Conservation (phyloP, 495 filamentous ascomycete species). For the Achaetomiella virescens region DNA sequence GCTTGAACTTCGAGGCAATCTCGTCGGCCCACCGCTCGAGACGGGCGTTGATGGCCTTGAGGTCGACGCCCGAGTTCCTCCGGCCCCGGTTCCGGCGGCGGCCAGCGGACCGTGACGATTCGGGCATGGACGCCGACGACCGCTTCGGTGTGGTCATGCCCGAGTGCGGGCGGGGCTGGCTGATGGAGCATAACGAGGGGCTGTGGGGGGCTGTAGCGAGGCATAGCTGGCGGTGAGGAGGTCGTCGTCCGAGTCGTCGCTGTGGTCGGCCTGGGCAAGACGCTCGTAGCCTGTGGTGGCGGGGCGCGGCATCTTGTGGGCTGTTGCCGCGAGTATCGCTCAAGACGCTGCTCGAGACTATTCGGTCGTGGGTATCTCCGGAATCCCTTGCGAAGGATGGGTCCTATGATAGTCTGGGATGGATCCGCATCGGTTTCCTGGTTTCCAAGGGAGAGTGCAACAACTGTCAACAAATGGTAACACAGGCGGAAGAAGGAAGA, state of each 20-base stretch:
- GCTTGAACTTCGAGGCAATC: constrained; percentile 96
- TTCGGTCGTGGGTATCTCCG: background rate
- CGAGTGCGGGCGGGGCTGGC: constrained; percentile 54
- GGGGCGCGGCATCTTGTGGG: constrained; percentile 47
- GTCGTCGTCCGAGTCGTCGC: constrained; percentile 65
- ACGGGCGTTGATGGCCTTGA: constrained; percentile 97
- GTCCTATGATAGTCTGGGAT: background rate
- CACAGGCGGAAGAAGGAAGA: background rate
- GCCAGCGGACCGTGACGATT: constrained; percentile 8
- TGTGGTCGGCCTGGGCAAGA: constrained; percentile 85
- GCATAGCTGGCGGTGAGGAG: constrained; percentile 50
- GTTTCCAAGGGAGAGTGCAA: background rate
- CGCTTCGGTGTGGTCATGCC: constrained; percentile 52
- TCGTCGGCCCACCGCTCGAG: constrained; percentile 97
- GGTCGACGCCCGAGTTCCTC: constrained; percentile 87
- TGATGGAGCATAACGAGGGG: constrained; percentile 65
- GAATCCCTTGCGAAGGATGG: background rate
- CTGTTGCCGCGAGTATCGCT: constrained; percentile 8
- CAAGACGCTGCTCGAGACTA: background rate
- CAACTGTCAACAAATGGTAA: background rate
- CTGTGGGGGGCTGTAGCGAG: constrained; percentile 54
- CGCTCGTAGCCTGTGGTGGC: constrained; percentile 87
- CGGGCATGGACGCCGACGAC: constrained; percentile 1
- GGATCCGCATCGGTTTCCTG: background rate
- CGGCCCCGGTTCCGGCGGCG: constrained; percentile 54